Evolutionary conservation across 768 basidiomycete species (phyloP).

Genomic region (Strobilomyces echinocephalus): DNA sequence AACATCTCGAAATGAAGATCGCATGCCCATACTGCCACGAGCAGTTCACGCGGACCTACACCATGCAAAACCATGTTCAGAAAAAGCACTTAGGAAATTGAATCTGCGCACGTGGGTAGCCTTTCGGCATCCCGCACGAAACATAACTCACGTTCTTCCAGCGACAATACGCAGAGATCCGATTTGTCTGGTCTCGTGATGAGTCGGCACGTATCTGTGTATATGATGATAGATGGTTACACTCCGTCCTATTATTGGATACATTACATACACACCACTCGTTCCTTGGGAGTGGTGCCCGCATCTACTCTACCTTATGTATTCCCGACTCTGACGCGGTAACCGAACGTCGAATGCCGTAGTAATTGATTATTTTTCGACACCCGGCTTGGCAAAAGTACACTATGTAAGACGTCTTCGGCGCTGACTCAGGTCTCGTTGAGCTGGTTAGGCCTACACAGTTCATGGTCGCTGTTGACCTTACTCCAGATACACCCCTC

Average conservation of each 20-base stretch:
- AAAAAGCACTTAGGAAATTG: slow-evolving; percentile 8
- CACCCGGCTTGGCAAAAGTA: too few species aligned
- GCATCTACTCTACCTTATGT: slow-evolving; percentile 4
- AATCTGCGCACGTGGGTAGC: not conserved
- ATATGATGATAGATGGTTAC: too few species aligned
- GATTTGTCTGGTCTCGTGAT: not conserved
- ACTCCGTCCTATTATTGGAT: not conserved
- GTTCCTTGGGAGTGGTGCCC: not conserved
- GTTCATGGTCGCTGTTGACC: too few species aligned
- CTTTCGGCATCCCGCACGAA: not conserved
- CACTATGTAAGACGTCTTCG: too few species aligned
- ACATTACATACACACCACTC: not conserved
- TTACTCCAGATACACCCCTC: too few species aligned
- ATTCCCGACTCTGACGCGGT: not conserved
- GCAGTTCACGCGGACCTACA: slow-evolving; percentile 25
- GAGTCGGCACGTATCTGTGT: not conserved
- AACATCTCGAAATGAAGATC: slow-evolving; percentile 18
- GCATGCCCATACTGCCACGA: slow-evolving; percentile 17
- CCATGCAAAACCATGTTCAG: slow-evolving; percentile 13
- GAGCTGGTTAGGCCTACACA: too few species aligned
- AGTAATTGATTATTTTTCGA: too few species aligned
- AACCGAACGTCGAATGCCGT: too few species aligned
- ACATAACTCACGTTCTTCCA: not conserved
- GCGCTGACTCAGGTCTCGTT: too few species aligned
- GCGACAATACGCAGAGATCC: not conserved